Conservation (phyloP, 2,329 filamentous ascomycete species). For the Arthrobotrys sinensis region DNA sequence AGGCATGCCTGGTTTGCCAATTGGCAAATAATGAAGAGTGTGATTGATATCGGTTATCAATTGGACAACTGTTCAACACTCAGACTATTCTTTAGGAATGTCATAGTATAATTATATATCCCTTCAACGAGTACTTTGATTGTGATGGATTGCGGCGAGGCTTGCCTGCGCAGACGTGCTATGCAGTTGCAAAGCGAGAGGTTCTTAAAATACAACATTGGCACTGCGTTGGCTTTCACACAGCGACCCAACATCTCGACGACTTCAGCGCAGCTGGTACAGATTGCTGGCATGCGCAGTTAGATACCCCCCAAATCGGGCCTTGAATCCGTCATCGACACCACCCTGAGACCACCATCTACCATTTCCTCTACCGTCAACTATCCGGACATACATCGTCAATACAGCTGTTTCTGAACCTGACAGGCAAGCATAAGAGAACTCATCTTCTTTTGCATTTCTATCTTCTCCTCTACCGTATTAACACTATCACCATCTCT, state of each 20-base stretch:
- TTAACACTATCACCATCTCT: not conserved
- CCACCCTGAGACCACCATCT: not conserved
- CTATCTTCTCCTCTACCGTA: not conserved
- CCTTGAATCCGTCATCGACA: too few species aligned
- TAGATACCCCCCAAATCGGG: not conserved
- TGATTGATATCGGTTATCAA: not conserved
- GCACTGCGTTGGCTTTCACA: conserved; percentile 12
- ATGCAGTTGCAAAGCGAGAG: not conserved
- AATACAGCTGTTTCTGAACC: not conserved
- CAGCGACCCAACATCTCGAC: not conserved
- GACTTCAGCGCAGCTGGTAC: conserved; percentile 3
- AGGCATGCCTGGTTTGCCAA: conserved; percentile 24
- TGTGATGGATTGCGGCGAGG: too few species aligned
- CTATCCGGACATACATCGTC: not conserved
- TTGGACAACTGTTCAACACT: not conserved
- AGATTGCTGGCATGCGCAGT: not conserved
- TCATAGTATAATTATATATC: too few species aligned
- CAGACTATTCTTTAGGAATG: too few species aligned
- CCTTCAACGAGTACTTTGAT: too few species aligned
- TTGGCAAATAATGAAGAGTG: not conserved
- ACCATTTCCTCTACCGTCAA: not conserved
- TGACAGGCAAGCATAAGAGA: not conserved
- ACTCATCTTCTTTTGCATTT: not conserved
- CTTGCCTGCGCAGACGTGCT: too few species aligned
- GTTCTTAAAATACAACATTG: conserved; percentile 22